Conservation (phyloP, 352 stramenopile genomes). For the Globisporangium sylvaticum region DNA sequence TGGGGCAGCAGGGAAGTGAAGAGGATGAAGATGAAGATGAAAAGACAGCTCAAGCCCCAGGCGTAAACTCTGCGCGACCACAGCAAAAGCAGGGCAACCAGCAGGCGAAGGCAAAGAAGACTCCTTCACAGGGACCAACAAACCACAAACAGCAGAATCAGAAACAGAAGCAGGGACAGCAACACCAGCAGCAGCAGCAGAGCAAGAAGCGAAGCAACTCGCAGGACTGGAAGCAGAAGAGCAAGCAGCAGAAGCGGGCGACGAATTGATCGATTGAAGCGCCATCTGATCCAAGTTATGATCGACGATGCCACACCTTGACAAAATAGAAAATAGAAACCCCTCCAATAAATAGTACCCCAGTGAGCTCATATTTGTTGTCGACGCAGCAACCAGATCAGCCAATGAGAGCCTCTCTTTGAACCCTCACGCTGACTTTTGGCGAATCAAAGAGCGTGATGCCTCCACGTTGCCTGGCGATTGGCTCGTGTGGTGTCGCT, state of each 20-base stretch:
- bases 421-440: not conserved
- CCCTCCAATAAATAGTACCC: not conserved
- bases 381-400: not conserved
- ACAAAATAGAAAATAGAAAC: slow-evolving; percentile 2
- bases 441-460: not conserved
- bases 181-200: not conserved
- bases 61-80: not conserved
- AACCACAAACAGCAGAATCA: slow-evolving; percentile 1
- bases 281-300: not conserved
- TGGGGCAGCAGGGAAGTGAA: not conserved
- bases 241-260: slow-evolving; percentile 7
- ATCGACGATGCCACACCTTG: not conserved
- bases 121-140: not conserved
- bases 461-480: not conserved
- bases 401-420: not conserved
- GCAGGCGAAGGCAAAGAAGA: not conserved
- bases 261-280: slow-evolving; percentile 3
- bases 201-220: not conserved
- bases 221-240: slow-evolving; percentile 9
- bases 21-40: not conserved
- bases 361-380: not conserved
- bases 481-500: not conserved
- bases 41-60: not conserved
- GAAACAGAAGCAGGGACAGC: not conserved
- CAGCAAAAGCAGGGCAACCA: not conserved